phyloP scores from a whole-genome alignment of 2,329 filamentous ascomycete species.

The Geosmithia flava region DNA sequence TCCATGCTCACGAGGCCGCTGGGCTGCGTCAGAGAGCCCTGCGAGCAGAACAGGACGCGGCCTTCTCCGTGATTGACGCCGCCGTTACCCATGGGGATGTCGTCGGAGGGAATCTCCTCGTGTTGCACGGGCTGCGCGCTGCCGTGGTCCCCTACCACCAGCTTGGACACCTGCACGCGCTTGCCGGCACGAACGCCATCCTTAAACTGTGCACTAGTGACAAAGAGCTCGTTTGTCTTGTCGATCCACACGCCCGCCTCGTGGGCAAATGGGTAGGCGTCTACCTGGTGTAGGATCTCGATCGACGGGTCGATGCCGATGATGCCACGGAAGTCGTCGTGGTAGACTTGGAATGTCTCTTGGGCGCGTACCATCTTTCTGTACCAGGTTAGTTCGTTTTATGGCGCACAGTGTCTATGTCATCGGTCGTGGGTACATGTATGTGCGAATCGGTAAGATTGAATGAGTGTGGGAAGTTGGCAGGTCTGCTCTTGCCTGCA shows the following conservation, averaged over 20 bases:
- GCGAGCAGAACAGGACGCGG: not conserved
- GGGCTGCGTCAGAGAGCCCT: not conserved
- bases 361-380: not conserved
- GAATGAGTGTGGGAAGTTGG: too few relatives aligned
- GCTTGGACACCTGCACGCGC: not conserved
- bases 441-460: too few relatives aligned
- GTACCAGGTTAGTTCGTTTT: too few relatives aligned
- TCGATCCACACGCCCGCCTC: slow-evolving; percentile 27
- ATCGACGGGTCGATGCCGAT: slow-evolving; percentile 21
- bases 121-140: not conserved
- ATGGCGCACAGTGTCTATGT: too few relatives aligned
- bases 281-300: slow-evolving; percentile 22
- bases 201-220: slow-evolving; percentile 19
- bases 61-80: not conserved
- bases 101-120: not conserved
- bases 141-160: not conserved
- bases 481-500: too few relatives aligned
- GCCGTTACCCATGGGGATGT: not conserved
- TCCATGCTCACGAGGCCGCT: not conserved
- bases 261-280: slow-evolving; percentile 32
- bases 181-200: slow-evolving; percentile 3
- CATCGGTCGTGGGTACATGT: too few relatives aligned
- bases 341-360: not conserved
- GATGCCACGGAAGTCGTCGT: slow-evolving; percentile 10
- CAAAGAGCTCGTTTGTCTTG: slow-evolving; percentile 13